Conservation (phyloP, 2,329 filamentous ascomycete species). For the Sclerotinia spermophila region DNA sequence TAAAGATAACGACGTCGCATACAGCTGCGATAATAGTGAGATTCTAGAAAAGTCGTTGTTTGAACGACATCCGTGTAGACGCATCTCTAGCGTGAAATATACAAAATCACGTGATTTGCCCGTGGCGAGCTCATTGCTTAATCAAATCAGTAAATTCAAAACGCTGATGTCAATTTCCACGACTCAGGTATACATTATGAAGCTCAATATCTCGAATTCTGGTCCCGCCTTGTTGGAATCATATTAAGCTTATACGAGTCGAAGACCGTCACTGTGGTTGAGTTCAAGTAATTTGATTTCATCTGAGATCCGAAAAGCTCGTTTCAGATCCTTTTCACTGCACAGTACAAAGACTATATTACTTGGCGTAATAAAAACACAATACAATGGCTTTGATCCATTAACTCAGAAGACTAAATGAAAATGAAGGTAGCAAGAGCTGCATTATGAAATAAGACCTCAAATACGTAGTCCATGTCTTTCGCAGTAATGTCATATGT, state of each 20-base stretch:
- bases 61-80: neutral
- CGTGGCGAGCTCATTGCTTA: neutral
- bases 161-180: neutral
- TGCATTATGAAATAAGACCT: neutral
- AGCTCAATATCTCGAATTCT: no score
- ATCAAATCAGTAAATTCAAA: neutral
- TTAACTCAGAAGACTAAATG: neutral
- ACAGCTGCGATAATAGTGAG: neutral
- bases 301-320: neutral
- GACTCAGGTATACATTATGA: neutral
- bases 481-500: neutral
- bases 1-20: neutral
- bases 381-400: neutral
- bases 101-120: neutral
- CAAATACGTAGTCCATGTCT: neutral
- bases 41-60: slow-evolving; percentile 3
- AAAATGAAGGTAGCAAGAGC: neutral
- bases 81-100: neutral
- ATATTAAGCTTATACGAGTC: neutral
- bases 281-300: neutral
- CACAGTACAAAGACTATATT: neutral
- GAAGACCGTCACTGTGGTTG: neutral
- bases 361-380: neutral
- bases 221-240: neutral
- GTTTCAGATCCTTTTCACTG: neutral